Conservation (phyloP, 495 filamentous ascomycete genomes). For the Bacidia gigantensis region DNA sequence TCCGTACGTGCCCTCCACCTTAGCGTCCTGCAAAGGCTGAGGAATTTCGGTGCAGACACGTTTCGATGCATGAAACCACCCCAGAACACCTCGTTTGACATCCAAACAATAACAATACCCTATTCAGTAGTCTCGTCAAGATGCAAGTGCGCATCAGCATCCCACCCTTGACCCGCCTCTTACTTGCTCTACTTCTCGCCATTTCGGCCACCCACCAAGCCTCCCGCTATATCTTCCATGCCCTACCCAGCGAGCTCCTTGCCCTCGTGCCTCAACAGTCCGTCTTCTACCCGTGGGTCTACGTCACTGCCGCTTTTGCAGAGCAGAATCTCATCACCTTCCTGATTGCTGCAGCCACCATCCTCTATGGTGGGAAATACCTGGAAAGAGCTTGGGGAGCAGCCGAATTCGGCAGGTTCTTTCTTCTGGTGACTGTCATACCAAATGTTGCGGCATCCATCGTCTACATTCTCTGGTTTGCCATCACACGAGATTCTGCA, state of each 20-base stretch:
- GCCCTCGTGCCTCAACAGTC: constrained; percentile 72
- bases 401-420: constrained; percentile 83
- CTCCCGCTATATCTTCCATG: constrained; percentile 50
- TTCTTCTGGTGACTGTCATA: constrained; percentile 59
- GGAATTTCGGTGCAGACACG: no score
- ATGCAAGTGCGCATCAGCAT: constrained; percentile 85
- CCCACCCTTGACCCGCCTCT: constrained; percentile 74
- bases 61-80: not conserved
- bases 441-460: constrained; percentile 66
- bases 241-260: constrained; percentile 64
- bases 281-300: constrained; percentile 84
- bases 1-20: no score
- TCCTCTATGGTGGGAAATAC: constrained; percentile 91
- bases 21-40: no score
- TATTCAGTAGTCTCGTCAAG: not conserved
- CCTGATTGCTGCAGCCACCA: constrained; percentile 58
- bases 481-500: constrained; percentile 48
- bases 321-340: constrained; percentile 90
- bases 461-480: constrained; percentile 57
- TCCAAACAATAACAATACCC: not conserved
- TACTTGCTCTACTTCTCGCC: constrained; percentile 56
- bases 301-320: constrained; percentile 72
- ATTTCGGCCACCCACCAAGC: constrained; percentile 73
- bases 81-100: not conserved
- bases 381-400: constrained; percentile 93